A percentile compares a stretch with the other conserved stretches of the same genome.
Conservation (phyloP, 2,329 filamentous ascomycete genomes). For the Ramularia endophylla region DNA sequence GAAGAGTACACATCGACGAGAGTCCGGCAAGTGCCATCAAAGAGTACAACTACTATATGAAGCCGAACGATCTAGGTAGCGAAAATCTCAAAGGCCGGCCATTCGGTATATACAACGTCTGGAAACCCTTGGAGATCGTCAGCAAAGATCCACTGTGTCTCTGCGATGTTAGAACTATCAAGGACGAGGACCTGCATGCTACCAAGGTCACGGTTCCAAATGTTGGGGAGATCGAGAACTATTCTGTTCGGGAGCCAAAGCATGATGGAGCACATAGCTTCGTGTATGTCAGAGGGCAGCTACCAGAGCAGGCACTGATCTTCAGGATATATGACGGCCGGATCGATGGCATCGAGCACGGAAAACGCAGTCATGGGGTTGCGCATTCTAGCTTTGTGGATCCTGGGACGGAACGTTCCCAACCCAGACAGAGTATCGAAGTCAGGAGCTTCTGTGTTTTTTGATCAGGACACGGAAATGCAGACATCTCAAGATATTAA, state of each 20-base stretch:
- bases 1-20: constrained; percentile 17
- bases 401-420: no score
- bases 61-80: constrained; percentile 5
- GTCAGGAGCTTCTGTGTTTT: no score
- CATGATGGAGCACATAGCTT: constrained; percentile 9
- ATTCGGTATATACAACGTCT: constrained; percentile 16
- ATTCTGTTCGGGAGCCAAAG: constrained; percentile 8
- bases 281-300: constrained; percentile 15
- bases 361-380: no score
- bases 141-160: constrained; percentile 13
- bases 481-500: no score
- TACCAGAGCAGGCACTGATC: constrained; percentile 12
- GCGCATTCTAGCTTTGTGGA: no score
- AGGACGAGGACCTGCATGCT: constrained; percentile 11
- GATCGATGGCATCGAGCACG: no score
- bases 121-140: constrained; percentile 14
- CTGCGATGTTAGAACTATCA: constrained; percentile 10
- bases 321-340: constrained; percentile 18
- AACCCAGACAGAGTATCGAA: no score
- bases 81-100: constrained; percentile 7
- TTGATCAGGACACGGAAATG: no score
- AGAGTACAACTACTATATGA: constrained; percentile 10
- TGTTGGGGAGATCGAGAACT: constrained; percentile 18
- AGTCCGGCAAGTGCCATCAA: constrained; percentile 7
- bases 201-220: constrained; percentile 12